A percentile compares a stretch with the other conserved stretches of the same genome.
Evolutionary conservation across 1,139 yeast species (phyloP).

Genomic region (Geotrichum cucujoidarum): DNA sequence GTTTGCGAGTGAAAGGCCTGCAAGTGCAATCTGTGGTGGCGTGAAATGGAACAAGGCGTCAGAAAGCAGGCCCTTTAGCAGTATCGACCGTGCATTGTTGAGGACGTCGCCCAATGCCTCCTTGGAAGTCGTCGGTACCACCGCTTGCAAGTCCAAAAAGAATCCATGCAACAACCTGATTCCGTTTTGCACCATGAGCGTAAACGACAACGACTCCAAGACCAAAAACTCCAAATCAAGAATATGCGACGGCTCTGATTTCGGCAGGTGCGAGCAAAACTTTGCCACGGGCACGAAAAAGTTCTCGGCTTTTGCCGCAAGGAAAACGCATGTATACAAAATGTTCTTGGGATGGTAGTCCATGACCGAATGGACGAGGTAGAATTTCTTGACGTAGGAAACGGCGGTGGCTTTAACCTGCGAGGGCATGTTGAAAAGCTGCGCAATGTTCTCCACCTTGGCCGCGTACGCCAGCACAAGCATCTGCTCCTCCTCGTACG

Average conservation of each 20-base stretch:
- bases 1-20: conserved; percentile 68
- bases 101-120: conserved; percentile 41
- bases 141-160: conserved; percentile 77
- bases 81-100: conserved; percentile 61
- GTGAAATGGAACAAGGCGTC: conserved; percentile 75
- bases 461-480: conserved; percentile 67
- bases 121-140: conserved; percentile 35
- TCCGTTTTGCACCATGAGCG: conserved; percentile 83
- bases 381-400: conserved; percentile 76
- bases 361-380: conserved; percentile 72
- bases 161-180: conserved; percentile 86
- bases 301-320: conserved; percentile 91
- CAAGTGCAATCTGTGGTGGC: conserved; percentile 93
- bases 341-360: conserved; percentile 81
- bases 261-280: conserved; percentile 65
- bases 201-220: conserved; percentile 68
- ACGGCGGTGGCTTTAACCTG: conserved; percentile 80
- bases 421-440: conserved; percentile 54
- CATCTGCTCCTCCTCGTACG: conserved; percentile 63
- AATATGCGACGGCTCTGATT: conserved; percentile 58
- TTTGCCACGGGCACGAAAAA: conserved; percentile 79
- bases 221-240: conserved; percentile 74
- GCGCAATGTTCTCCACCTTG: conserved; percentile 59
- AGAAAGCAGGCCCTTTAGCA: conserved; percentile 62
- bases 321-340: conserved; percentile 73